Base-by-base conservation (phyloP, 805 yeast species). In the Starmerella potacharoeniae region DNA sequence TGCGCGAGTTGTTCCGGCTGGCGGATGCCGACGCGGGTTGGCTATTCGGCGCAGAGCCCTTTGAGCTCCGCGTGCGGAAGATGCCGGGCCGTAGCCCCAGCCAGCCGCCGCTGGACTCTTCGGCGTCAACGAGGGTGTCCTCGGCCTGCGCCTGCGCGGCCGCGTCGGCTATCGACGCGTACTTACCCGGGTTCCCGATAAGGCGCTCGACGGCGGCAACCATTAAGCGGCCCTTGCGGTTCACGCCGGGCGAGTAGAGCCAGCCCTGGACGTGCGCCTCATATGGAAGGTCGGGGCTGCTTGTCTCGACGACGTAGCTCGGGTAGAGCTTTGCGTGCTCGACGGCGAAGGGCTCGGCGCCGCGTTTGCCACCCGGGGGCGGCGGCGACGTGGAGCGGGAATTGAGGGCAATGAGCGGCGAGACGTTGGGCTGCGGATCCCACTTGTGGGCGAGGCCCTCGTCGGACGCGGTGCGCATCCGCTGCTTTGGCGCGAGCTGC, bases 161-260 rank as follows among this genome's bases (percentile, higher is more conserved):
- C 7, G 58, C 55, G 22, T 56, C 61, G 11, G 54, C 50, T 0
- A 64, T 62, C 1, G 57, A 57, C n/a, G 56, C 51, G 48, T 58
- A 61, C 48, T 62, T 60, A 10, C 63, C 71, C 11, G 63, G 64
- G 33, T 48, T 52, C 6, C 66, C 66, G 5, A 64, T 64, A n/a
- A 64, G 58, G 36, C 59, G 53, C 58, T 64, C 66, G 5, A 64
- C 56, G 17, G 66, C 64, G 10, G 61, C 58, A 9, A 56, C 46
- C 57, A 90, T 72, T 45, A 90, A 66, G 55, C 82, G 72, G 67
- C 88, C 87, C 64, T 84, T 87, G 43, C 95, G 73, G 34, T 78
- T 77, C 74, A 81, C 72, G 0, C 95, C 95, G 0, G 89, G 87
- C 43, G 85, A 74, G 52, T 64, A 76, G 31, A 84, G 70, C 77